Base-by-base conservation (phyloP, 257 asterid species). In the Scutellaria barbata region DNA sequence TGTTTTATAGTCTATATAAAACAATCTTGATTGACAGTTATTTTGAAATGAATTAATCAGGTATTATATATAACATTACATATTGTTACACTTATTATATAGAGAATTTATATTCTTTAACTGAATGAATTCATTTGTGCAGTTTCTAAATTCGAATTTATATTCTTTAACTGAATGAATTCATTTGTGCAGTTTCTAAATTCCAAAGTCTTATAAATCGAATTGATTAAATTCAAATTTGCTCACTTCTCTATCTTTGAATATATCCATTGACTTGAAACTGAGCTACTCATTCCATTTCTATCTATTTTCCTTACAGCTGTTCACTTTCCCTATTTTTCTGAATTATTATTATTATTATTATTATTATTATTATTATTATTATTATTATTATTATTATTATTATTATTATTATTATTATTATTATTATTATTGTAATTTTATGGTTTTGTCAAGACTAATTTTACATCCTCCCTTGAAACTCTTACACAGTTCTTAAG, bases 401-500 rank as follows among this genome's bases (percentile, higher is more conserved):
- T 11, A n/a, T 4, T 12, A 3, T 1, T 60, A n/a, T 8, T 37
- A n/a, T 40, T 16, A 39, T 18, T n/a, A 9, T 46, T 11, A n/a
- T 4, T 12, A 3, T 1, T 60, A n/a, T 8, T 37, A n/a, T 40
- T 16, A 39, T 18, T n/a, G n/a, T n/a, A n/a, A n/a, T n/a, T n/a
- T n/a, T n/a, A n/a, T 33, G 13, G 35, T 58, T 30, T 58, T 6
- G 7, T 33, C 65, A 7, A 58, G 16, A 22, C 12, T 58, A 6
- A 30, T 1, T 5, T 37, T 37, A 12, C 6, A 13, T 30, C 66
- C 18, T 8, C 35, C 50, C 51, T 10, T 10, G 22, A 22, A 10
- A 52, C 61, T 8, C 62, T 25, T 37, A 35, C 18, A 58, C 64
- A 62, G 52, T 62, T 42, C 40, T 41, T 62, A n/a, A 9, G 53